Conservation (phyloP, 495 filamentous ascomycete genomes). For the Aspergillus asperescens region DNA sequence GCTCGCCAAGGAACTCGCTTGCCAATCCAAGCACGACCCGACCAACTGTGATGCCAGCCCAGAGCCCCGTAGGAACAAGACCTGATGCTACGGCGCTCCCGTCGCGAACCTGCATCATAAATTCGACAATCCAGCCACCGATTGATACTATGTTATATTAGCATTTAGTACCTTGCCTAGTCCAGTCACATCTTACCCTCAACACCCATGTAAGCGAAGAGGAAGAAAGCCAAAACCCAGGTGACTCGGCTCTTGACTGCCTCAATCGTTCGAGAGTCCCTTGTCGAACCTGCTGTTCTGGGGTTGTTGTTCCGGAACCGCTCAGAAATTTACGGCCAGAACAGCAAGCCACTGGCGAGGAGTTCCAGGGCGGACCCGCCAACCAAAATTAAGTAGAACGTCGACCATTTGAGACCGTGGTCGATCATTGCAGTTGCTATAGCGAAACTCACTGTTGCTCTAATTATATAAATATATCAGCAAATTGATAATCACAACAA, state of each 20-base stretch:
- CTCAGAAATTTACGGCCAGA: slow-evolving; percentile 8
- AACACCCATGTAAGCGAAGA: slow-evolving; percentile 14
- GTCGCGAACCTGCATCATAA: slow-evolving; percentile 13
- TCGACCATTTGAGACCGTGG: slow-evolving; percentile 7
- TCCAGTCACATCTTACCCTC: not conserved
- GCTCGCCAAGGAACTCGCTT: slow-evolving; percentile 57
- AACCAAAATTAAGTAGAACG: slow-evolving; percentile 2
- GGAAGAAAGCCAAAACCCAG: slow-evolving; percentile 12
- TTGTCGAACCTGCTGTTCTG: not conserved
- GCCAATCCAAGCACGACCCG: slow-evolving; percentile 57
- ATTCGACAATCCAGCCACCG: slow-evolving; percentile 13
- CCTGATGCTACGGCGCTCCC: slow-evolving; percentile 6
- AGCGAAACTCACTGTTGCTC: slow-evolving; percentile 7
- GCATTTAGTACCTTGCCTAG: not conserved
- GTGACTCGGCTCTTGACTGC: slow-evolving; percentile 8
- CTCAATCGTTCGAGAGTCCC: slow-evolving; percentile 4
- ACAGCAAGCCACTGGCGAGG: slow-evolving; percentile 2
- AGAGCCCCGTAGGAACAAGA: slow-evolving; percentile 12
- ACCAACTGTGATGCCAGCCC: slow-evolving; percentile 52
- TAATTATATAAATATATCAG: not conserved
- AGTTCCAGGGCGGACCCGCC: slow-evolving; percentile 3
- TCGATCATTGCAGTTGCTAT: slow-evolving; percentile 9
- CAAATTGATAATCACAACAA: not conserved
- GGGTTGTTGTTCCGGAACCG: slow-evolving; percentile 7
- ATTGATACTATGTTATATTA: slow-evolving; percentile 4